Evolutionary conservation across 768 basidiomycete genomes (phyloP), one percentile per base, ranked within the genome.

Genomic region (Pholiota microspora): DNA sequence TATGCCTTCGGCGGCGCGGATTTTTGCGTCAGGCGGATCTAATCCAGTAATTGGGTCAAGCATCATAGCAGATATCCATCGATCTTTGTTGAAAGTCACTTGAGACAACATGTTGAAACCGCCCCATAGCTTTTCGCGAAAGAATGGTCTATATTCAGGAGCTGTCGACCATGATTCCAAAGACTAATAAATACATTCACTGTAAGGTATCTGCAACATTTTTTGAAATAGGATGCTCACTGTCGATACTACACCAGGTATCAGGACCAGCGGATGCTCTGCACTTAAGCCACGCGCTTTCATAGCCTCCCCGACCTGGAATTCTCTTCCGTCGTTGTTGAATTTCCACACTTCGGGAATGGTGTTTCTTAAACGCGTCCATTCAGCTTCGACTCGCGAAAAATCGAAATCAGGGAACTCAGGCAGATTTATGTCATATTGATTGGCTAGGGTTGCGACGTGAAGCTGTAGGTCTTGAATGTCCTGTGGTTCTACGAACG

Each of bases 151-250:
- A 58, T 93, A 90, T 54, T 92, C 91, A 0, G 87, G 85, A 4
- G 83, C 77, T 0, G 96, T 96, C 4, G 91, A 88, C 96, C 97
- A 99, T 6, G 91, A 94, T 66, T 98, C 95, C 55, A 98, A 73
- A 4, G 89, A 87, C 83, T 91, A 31, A 31, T 12, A 13, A 15
- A 21, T 18, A 23, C 28, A 15, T 15, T 16, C 13, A 28, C 4
- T 40, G n/a, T 28, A 45, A 29, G 24, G 4, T n/a, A 16, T 29
- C 13, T 42, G 24, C 13, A 4, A 24, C 10, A 1, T 18, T 5
- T 38, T 15, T 42, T 7, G 40, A 21, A 48, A 38, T 45, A 49
- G 13, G 21, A 68, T 15, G 36, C 82, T 50, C 56, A 89, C 90
- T 0, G 94, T 95, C 1, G 92, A 94, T 32, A 95, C 85, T 48